These are phyloP conservation scores for Calvatia gigantea DNA, from an alignment of 768 basidiomycete species.

Conservation along the genomic window DNA sequence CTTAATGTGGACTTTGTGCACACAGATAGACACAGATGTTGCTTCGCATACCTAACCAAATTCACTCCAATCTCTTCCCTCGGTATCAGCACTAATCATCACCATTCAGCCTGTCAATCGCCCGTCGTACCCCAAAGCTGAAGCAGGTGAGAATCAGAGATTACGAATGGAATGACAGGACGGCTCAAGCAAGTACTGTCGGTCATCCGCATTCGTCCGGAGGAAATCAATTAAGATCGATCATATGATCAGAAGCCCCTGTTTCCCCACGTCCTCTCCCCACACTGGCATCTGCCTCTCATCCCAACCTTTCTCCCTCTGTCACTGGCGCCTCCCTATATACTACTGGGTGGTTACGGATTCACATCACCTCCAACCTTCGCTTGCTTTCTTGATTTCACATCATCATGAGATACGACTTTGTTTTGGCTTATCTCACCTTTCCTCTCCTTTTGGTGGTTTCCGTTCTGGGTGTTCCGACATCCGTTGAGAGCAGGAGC, in stretches of 20 bases:
- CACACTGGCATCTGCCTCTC: background rate
- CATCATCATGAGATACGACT: conserved; percentile 1
- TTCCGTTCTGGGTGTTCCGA: conserved; percentile 2
- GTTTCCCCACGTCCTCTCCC: background rate
- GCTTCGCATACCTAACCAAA: no score
- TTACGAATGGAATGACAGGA: no score
- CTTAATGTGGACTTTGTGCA: no score
- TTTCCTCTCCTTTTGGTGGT: background rate
- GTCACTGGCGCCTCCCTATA: background rate
- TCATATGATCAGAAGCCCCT: background rate
- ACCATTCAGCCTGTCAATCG: no score
- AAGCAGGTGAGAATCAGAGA: no score
- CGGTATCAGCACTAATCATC: no score
- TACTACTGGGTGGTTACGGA: background rate
- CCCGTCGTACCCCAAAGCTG: no score
- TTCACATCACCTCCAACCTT: background rate
- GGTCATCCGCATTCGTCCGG: no score
- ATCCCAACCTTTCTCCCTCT: background rate
- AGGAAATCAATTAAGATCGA: no score
- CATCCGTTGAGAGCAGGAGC: background rate
- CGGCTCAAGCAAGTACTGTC: no score
- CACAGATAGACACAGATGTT: no score
- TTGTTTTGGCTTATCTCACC: background rate
- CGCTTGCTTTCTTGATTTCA: background rate
- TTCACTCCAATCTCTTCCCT: no score